phyloP scores from a whole-genome alignment of 2,329 filamentous ascomycete genomes.

The Coccinonectria pachysandricola region DNA sequence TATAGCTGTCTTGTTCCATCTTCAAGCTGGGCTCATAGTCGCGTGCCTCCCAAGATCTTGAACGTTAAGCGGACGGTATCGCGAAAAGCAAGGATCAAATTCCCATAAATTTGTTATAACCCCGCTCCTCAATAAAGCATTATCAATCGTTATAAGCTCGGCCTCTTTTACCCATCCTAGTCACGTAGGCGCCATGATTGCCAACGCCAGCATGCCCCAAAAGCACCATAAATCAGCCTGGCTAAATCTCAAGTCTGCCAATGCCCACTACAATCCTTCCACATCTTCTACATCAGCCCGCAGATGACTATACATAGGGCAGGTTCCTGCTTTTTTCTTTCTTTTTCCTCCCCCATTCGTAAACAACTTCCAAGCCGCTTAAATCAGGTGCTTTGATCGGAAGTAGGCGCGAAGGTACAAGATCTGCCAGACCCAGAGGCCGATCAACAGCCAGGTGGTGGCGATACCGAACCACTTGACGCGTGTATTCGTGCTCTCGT shows the following conservation, averaged over 20 bases:
- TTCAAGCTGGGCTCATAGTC: no score
- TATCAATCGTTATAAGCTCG: constrained; percentile 6
- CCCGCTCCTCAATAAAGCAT: constrained; percentile 11
- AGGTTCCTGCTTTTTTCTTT: background rate
- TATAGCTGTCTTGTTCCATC: no score
- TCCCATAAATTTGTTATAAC: constrained; percentile 20
- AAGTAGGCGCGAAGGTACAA: constrained; percentile 97
- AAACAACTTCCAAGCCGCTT: constrained; percentile 6
- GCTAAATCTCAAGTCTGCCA: constrained; percentile 2
- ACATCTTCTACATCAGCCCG: background rate
- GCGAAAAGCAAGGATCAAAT: constrained; percentile 17
- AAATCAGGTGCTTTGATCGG: constrained; percentile 44
- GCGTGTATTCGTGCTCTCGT: constrained; percentile 97
- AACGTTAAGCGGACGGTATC: constrained; percentile 2
- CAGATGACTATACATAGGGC: no score
- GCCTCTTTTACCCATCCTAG: constrained; percentile 12
- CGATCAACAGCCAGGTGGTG: constrained; percentile 84
- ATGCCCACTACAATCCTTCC: background rate
- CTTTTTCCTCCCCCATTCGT: no score
- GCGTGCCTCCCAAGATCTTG: constrained; percentile 4
- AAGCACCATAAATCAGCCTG: constrained; percentile 11
- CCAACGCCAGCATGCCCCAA: constrained; percentile 17
- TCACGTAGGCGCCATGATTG: constrained; percentile 17
- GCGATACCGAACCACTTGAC: constrained; percentile 98
- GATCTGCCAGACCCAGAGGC: constrained; percentile 91